These are phyloP conservation scores for Flaveria brownii DNA, from an alignment of 129 eudicot genomes.

Conservation along the genomic window DNA sequence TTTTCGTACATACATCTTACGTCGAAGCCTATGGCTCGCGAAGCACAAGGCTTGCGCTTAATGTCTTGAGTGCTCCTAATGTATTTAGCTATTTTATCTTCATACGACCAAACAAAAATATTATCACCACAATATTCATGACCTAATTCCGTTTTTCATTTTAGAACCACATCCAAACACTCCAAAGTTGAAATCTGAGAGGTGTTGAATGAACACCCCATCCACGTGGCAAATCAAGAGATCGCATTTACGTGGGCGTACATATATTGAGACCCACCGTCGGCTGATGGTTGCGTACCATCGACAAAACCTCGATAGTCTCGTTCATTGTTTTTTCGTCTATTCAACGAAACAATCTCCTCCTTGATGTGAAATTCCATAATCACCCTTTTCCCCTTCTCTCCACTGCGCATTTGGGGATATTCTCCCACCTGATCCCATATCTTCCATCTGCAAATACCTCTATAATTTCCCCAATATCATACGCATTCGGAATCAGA, in stretches of 20 bases:
- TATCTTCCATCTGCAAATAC: conserved; percentile 23
- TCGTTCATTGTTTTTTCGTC: conserved; percentile 13
- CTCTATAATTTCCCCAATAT: conserved; percentile 5
- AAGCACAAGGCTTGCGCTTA: too few species aligned
- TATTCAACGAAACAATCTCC: not conserved
- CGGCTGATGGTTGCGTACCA: not conserved
- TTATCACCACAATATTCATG: too few species aligned
- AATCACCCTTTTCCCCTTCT: conserved; percentile 29
- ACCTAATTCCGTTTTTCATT: too few species aligned
- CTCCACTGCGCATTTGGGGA: conserved; percentile 38
- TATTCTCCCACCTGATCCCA: conserved; percentile 42
- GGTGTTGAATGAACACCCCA: conserved; percentile 8
- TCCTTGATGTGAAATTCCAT: conserved; percentile 23
- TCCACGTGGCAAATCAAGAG: conserved; percentile 25
- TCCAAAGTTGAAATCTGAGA: not conserved
- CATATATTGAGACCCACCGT: conserved; percentile 29
- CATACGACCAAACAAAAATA: too few species aligned
- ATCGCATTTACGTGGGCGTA: conserved; percentile 30
- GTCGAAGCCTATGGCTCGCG: too few species aligned
- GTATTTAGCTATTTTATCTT: too few species aligned
- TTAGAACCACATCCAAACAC: not conserved
- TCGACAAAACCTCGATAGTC: conserved; percentile 12
- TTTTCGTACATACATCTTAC: too few species aligned
- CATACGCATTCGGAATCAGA: conserved; percentile 7
- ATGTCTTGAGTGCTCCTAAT: too few species aligned